Base-by-base conservation (phyloP, 2,329 filamentous ascomycete species). In the Aspergillus carbonarius region DNA sequence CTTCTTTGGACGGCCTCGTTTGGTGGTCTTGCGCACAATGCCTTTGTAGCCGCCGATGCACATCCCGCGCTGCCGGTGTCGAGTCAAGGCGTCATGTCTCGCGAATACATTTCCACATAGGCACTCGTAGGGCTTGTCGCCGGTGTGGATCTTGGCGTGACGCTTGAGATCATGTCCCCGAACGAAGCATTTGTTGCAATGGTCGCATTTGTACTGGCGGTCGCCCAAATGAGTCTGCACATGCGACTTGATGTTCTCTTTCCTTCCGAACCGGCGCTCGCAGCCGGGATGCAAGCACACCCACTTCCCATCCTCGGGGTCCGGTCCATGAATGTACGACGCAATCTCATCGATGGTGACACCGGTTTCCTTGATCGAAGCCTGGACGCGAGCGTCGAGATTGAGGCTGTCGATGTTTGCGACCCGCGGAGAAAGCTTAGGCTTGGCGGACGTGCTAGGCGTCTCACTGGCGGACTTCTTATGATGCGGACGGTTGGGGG, bases 211-310 rank as follows among this genome's bases (percentile, higher is more conserved):
- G 78, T 92, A 99, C 73, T 97, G 95, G 49, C 95, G 86, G 74
- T 99, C 95, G 69, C 96, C 95, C 63, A 99, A 88, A 76, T 99
- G 95, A 3, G 95, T 99, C 77, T 99, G 95, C 13, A 99, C 91
- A 74, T 99, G 95, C 0, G 93, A 96, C 74, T 96, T 96, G 81
- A 98, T 97, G 78, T 99, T 98, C 76, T 99, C 95, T 75, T 97
- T 96, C 67, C 95, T 87, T n/a, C 93, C 93, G 72, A 99, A 98
- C 54, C 88, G 86, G 76, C 96, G 96, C 66, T 88, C 85, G 76
- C 95, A 99, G 27, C 87, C 88, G 8, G 91, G 80, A 67, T 79
- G 93, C n/a, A 85, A 76, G 72, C 90, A 95, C 6, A 87, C 81
- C 88, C 89, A 95, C 75, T 92, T 92, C 66, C 88, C 88, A 66